A percentile compares a stretch with the other conserved stretches of the same genome.
These are phyloP conservation scores for Syzygium syzygioides DNA, from an alignment of 441 rosid species.

Conservation along the genomic window DNA sequence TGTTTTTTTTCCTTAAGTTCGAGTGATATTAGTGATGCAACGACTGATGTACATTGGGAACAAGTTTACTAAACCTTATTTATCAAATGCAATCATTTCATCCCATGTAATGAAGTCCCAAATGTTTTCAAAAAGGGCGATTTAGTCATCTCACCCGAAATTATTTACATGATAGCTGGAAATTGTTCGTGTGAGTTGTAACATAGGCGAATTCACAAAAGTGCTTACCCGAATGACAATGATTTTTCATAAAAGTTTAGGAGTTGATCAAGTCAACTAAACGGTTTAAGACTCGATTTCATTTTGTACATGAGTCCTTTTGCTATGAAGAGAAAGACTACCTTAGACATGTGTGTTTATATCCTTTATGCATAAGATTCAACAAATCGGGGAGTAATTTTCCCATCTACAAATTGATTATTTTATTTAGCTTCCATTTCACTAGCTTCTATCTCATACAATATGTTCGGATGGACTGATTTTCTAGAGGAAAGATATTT, in stretches of 20 bases:
- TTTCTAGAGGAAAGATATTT: background rate
- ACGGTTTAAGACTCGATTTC: background rate
- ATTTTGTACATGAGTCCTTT: background rate
- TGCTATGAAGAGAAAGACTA: background rate
- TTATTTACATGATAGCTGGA: background rate
- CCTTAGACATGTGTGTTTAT: background rate
- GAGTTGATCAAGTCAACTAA: background rate
- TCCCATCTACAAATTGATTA: background rate
- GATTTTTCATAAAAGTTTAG: background rate
- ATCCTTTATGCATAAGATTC: background rate
- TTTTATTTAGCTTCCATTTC: background rate
- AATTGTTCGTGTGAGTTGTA: background rate
- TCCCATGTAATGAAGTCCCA: background rate
- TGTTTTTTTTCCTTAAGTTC: too few relatives aligned
- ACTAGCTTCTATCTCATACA: background rate
- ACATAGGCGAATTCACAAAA: background rate
- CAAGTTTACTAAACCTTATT: too few relatives aligned
- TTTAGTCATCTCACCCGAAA: background rate
- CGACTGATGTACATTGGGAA: too few relatives aligned
- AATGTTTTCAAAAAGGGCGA: background rate
- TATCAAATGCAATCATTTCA: background rate
- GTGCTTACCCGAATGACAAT: fast-evolving
- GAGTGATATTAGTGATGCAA: too few relatives aligned
- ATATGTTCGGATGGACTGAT: background rate
- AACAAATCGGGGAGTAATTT: background rate